phyloP scores from a whole-genome alignment of 2,329 filamentous ascomycete genomes.

The Aspergillus sp. region DNA sequence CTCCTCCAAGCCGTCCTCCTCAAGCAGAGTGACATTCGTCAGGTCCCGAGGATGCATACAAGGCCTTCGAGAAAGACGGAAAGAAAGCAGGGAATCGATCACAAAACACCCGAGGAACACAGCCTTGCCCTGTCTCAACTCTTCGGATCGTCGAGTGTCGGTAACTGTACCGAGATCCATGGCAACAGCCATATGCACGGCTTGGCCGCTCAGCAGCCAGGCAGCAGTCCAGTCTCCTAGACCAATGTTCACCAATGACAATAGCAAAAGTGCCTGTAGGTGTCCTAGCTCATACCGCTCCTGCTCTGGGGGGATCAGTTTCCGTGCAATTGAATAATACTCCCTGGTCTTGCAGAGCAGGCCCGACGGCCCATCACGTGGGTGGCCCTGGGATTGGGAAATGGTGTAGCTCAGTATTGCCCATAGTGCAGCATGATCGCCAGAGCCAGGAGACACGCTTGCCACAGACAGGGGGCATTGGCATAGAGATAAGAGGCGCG shows the following conservation, averaged over 20 bases:
- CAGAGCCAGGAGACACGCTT: constrained; percentile 27
- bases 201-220: constrained; percentile 51
- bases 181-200: constrained; percentile 43
- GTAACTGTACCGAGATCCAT: constrained; percentile 27
- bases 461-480: constrained; percentile 29
- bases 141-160: constrained; percentile 26
- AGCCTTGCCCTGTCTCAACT: constrained; percentile 34
- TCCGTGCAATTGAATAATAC: constrained; percentile 31
- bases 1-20: constrained; percentile 66
- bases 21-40: constrained; percentile 45
- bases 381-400: constrained; percentile 21
- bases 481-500: constrained; percentile 54
- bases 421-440: constrained; percentile 41
- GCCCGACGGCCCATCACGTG: constrained; percentile 11
- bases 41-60: constrained; percentile 46
- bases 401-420: constrained; percentile 40
- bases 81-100: constrained; percentile 49
- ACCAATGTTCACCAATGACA: constrained; percentile 48
- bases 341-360: constrained; percentile 23
- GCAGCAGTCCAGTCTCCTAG: constrained; percentile 44
- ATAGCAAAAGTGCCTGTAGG: constrained; percentile 39
- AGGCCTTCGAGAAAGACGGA: constrained; percentile 41
- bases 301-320: constrained; percentile 35
- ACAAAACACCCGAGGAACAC: constrained; percentile 50
- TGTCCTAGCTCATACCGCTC: constrained; percentile 38